Evolutionary conservation across 495 filamentous ascomycete species (phyloP).

Genomic region (Venustampulla echinocandica): DNA sequence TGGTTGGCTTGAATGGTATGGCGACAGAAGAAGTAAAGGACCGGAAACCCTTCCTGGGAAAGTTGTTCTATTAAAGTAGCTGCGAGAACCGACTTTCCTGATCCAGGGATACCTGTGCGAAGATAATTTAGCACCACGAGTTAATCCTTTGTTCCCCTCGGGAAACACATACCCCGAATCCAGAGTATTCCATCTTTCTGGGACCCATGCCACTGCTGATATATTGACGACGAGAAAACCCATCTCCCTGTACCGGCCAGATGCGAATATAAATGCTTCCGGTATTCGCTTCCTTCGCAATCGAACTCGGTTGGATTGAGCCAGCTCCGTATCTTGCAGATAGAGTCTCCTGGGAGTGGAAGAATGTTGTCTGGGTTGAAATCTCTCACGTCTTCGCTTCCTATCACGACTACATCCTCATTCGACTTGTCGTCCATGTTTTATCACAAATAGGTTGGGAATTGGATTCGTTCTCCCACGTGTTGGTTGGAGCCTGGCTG

Average conservation of each 20-base stretch:
- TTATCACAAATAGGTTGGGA: no score
- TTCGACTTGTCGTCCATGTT: no score
- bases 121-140: no score
- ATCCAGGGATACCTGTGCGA: conserved; percentile 42
- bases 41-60: conserved; percentile 24
- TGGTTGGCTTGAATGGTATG: conserved; percentile 43
- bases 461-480: no score
- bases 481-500: no score
- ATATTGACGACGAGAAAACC: conserved; percentile 29
- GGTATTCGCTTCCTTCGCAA: conserved; percentile 23
- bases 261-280: conserved; percentile 33
- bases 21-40: conserved; percentile 48
- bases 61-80: conserved; percentile 30
- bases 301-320: conserved; percentile 32
- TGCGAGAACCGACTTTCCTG: conserved; percentile 43
- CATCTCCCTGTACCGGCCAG: conserved; percentile 37
- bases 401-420: conserved; percentile 27
- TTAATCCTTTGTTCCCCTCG: no score
- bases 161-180: no score
- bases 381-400: conserved; percentile 23
- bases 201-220: conserved; percentile 33
- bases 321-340: conserved; percentile 28
- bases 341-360: conserved; percentile 15
- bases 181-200: conserved; percentile 33
- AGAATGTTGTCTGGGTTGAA: conserved; percentile 28